These are phyloP conservation scores for Xanthoconium stramineum DNA, from an alignment of 768 basidiomycete genomes.

Conservation along the genomic window DNA sequence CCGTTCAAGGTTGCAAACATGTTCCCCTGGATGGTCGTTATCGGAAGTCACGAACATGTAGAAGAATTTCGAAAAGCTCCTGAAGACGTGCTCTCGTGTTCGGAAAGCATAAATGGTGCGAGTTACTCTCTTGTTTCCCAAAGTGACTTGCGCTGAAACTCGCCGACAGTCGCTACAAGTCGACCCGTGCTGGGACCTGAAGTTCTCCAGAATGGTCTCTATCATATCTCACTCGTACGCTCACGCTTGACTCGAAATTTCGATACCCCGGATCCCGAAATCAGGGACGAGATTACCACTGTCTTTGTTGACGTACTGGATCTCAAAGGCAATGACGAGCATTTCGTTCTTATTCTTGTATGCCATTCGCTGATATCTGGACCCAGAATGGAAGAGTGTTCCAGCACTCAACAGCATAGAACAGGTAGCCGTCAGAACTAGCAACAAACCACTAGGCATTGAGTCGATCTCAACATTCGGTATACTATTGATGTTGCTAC, in stretches of 20 bases:
- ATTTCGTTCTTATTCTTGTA: not conserved
- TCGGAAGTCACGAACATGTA: not conserved
- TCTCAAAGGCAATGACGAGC: not conserved
- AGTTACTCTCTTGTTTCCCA: not conserved
- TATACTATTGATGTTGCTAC: constrained; percentile 28
- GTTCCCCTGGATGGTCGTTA: not conserved
- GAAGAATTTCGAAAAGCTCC: too few species aligned
- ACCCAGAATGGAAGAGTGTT: constrained; percentile 1
- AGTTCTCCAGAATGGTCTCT: constrained; percentile 23
- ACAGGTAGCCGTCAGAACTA: not conserved
- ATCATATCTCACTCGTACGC: constrained; percentile 29
- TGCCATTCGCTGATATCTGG: not conserved
- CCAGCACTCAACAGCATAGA: not conserved
- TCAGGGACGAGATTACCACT: too few species aligned
- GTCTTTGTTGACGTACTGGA: too few species aligned
- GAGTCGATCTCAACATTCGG: constrained; percentile 28
- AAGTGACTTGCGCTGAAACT: not conserved
- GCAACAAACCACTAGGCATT: constrained; percentile 41
- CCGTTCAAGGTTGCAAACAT: not conserved
- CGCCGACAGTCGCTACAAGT: constrained; percentile 33
- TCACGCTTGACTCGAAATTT: not conserved
- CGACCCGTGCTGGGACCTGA: constrained; percentile 35
- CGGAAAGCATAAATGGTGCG: constrained; percentile 35
- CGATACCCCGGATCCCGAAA: not conserved
- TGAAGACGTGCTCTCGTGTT: constrained; percentile 28